Evolutionary conservation across 306 rosid genomes (phyloP), one percentile per base, ranked within the genome.

Genomic region (Mimosa pudica): DNA sequence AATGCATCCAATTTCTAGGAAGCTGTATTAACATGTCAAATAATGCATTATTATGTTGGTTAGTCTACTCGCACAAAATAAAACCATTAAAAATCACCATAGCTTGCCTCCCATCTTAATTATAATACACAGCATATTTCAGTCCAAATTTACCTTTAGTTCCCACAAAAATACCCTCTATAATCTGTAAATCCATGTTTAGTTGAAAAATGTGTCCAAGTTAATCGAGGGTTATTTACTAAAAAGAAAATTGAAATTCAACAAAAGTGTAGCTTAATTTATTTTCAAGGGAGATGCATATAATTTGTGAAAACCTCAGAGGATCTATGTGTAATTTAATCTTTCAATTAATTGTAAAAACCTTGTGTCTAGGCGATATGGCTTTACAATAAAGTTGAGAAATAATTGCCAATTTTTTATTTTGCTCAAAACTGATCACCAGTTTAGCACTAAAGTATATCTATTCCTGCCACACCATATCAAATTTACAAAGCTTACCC

Each of bases 1-100:
- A 85, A 83, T 94, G 98, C 97, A 94, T 88, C 98, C 98, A 94
- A 88, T 92, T 94, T 82, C 97, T 87, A 55, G 98, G 98, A 87
- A 94, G 98, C 98, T 94, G 84, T 80, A 85, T 79, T 20, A 68
- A 75, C 64, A 76, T 73, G 71, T 67, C 61, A 71, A 24, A 66
- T 38, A 16, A 17, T 13, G 18, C 13, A 38, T 7, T 38, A 16
- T 7, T 13, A 9, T 12, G 17, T 7, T 44, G 10, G 71, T 66
- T 36, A 38, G 8, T 14, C 36, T 38, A 33, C 30, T 24, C 30
- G 30, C 30, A 24, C 36, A 16, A 36, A 66, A 38, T 30, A 64
- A 77, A 57, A 58, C 38, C 66, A 41, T 6, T 73, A 72, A 71
- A 80, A 79, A 32, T 18, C 61, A 67, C 57, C 55, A 18, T 42